phyloP scores from a whole-genome alignment of 805 yeast species.

The Peterozyma toletana region DNA sequence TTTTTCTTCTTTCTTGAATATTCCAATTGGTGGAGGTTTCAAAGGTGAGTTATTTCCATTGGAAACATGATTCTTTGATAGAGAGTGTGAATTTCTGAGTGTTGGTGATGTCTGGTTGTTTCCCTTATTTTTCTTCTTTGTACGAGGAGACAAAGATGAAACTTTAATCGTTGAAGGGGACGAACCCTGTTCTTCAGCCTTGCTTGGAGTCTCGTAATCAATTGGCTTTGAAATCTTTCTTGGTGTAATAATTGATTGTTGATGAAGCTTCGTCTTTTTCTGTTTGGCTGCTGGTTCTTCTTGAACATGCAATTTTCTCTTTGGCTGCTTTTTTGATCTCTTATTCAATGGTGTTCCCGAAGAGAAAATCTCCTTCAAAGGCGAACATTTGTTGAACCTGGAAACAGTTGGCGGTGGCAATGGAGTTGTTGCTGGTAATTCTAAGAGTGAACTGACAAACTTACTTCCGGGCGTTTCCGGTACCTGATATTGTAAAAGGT shows the following conservation, averaged over 20 bases:
- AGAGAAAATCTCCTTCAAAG: conserved; percentile 4
- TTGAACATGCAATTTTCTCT: background rate
- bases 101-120: conserved; percentile 6
- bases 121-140: conserved; percentile 4
- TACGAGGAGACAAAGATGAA: conserved; percentile 4
- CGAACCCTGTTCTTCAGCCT: conserved; percentile 1
- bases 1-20: conserved; percentile 9
- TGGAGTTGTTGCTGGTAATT: conserved; percentile 5
- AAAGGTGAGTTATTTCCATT: background rate
- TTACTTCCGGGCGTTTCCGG: conserved; percentile 10
- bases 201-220: conserved; percentile 6
- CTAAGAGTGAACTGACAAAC: conserved; percentile 7
- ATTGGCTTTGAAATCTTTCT: background rate
- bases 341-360: conserved; percentile 1
- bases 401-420: conserved; percentile 3
- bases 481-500: conserved; percentile 1
- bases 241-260: background rate
- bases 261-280: background rate
- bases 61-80: background rate
- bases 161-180: conserved; percentile 9
- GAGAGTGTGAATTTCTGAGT: conserved; percentile 1
- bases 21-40: conserved; percentile 9
- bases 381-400: conserved; percentile 3
- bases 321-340: background rate
- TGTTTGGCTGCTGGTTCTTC: background rate